A percentile compares a stretch with the other conserved stretches of the same genome.
Evolutionary conservation across 768 basidiomycete genomes (phyloP).

Genomic region (Crucibulum laeve): DNA sequence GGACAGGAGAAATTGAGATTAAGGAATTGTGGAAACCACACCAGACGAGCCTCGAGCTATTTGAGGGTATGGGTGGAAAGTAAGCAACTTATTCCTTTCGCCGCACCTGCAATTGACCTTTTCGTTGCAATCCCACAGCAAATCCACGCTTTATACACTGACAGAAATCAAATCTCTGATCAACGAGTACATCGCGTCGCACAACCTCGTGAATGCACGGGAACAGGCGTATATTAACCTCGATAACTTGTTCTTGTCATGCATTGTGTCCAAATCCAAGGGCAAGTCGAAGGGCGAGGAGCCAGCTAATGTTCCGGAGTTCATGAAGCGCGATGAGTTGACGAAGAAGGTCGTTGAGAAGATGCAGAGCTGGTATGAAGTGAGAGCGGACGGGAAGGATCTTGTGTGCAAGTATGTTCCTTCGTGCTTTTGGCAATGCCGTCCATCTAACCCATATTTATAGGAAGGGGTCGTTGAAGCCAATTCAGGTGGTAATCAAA

Average conservation of each 20-base stretch:
- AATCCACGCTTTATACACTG: constrained; percentile 47
- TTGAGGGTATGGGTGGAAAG: constrained; percentile 62
- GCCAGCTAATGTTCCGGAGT: constrained; percentile 28
- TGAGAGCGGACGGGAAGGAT: constrained; percentile 53
- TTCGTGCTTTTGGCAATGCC: constrained; percentile 1
- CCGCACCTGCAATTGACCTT: too few relatives aligned
- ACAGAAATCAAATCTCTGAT: constrained; percentile 54
- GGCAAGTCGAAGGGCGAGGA: constrained; percentile 27
- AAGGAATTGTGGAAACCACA: constrained; percentile 78
- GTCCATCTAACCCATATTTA: background rate
- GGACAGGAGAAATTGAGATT: constrained; percentile 48
- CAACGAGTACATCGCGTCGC: constrained; percentile 56
- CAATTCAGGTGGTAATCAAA: constrained; percentile 68
- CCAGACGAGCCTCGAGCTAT: constrained; percentile 49
- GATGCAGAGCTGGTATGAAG: constrained; percentile 79
- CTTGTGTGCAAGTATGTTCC: constrained; percentile 51
- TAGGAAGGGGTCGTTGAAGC: constrained; percentile 75
- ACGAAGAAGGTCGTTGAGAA: constrained; percentile 45
- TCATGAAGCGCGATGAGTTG: constrained; percentile 66
- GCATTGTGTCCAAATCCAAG: constrained; percentile 30
- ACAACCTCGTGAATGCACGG: constrained; percentile 58
- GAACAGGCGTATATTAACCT: constrained; percentile 73
- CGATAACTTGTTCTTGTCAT: constrained; percentile 38
- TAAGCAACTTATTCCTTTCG: constrained; percentile 25
- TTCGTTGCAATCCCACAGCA: constrained; percentile 37